Conservation (phyloP, 306 rosid genomes). For the Pachyrhizus erosus region DNA sequence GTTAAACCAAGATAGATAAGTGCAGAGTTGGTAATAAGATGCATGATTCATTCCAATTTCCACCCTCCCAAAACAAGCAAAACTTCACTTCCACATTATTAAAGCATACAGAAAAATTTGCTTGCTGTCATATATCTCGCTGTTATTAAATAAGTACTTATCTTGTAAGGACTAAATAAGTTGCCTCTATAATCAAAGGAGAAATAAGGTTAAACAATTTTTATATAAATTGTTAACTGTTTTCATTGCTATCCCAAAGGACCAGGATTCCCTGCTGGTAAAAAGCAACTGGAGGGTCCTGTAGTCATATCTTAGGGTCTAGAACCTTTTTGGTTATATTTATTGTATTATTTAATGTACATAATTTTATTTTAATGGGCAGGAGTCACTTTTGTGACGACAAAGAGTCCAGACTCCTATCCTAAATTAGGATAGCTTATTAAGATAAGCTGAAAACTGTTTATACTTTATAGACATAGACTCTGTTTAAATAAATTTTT, state of each 20-base stretch:
- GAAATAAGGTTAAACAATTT: neutral
- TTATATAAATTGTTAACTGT: neutral
- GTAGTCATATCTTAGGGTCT: too few species aligned
- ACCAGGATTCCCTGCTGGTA: neutral
- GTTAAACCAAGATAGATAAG: constrained; percentile 2
- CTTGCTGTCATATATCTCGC: neutral
- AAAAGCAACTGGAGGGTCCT: too few species aligned
- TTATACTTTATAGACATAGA: neutral
- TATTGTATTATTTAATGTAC: too few species aligned
- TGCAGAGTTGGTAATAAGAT: constrained; percentile 8
- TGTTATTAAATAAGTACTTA: neutral
- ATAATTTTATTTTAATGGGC: too few species aligned
- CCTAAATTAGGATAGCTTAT: neutral
- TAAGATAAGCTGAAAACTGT: neutral
- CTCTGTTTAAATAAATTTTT: too few species aligned
- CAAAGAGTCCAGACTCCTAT: too few species aligned
- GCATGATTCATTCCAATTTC: neutral
- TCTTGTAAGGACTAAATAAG: neutral
- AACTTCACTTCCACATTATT: constrained; percentile 18
- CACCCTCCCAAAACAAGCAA: constrained; percentile 1
- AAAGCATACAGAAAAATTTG: neutral
- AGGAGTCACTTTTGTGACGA: too few species aligned
- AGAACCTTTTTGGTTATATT: too few species aligned
- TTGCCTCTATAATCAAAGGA: neutral
- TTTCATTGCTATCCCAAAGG: neutral